Percentiles rank a stretch among this genome's conserved stretches.
phyloP scores from a whole-genome alignment of 352 stramenopile genomes.

The Pythium guiyangense region DNA sequence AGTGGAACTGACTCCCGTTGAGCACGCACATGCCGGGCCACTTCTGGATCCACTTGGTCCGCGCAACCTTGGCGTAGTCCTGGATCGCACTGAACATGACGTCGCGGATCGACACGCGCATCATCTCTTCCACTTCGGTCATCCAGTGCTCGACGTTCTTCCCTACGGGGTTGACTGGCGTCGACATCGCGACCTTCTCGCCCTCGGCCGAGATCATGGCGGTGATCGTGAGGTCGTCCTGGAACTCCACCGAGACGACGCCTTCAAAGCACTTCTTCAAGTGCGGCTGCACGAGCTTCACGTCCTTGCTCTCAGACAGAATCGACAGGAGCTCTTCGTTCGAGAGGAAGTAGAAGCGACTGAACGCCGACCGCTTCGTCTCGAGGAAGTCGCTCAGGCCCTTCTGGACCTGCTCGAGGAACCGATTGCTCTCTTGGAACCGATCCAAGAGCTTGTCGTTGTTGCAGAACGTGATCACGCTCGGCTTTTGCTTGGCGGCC shows the following conservation, averaged over 20 bases:
- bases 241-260: constrained; percentile 91
- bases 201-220: constrained; percentile 90
- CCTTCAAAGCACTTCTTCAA: constrained; percentile 96
- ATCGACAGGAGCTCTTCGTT: constrained; percentile 95
- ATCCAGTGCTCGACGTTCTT: constrained; percentile 97
- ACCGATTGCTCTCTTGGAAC: constrained; percentile 92
- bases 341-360: constrained; percentile 94
- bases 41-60: constrained; percentile 95
- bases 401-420: constrained; percentile 95
- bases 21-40: constrained; percentile 93
- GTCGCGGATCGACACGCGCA: constrained; percentile 89
- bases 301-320: constrained; percentile 94
- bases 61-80: constrained; percentile 87
- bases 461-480: constrained; percentile 90
- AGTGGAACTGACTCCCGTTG: constrained; percentile 94
- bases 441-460: constrained; percentile 90
- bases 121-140: constrained; percentile 91
- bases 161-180: constrained; percentile 85
- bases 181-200: constrained; percentile 85
- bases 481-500: constrained; percentile 79
- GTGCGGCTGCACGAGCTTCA: constrained; percentile 92
- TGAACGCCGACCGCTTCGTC: constrained; percentile 91
- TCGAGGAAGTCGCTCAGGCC: constrained; percentile 94
- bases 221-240: constrained; percentile 88
- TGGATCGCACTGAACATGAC: constrained; percentile 90